These are phyloP conservation scores for Ceratobasidium sp. DNA, from an alignment of 1,284 basidiomycete species.

Conservation along the genomic window DNA sequence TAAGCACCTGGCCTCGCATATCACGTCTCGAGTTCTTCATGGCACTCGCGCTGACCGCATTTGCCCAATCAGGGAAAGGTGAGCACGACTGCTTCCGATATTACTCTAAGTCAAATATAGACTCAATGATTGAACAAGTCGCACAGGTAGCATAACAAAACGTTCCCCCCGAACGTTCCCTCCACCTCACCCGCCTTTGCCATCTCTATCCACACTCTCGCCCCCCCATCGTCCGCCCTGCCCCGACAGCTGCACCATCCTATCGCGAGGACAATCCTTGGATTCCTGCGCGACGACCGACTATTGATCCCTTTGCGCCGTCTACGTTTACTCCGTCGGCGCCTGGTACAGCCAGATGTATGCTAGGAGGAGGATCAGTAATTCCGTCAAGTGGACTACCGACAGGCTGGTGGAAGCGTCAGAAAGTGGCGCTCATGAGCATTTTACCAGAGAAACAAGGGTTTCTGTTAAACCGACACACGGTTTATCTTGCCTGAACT, in stretches of 20 bases:
- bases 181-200: slow-evolving; percentile 69
- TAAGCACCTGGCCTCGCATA: slow-evolving; percentile 80
- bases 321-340: background rate
- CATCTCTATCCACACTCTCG: slow-evolving; percentile 60
- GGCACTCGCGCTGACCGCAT: slow-evolving; percentile 84
- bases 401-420: slow-evolving; percentile 85
- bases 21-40: slow-evolving; percentile 90
- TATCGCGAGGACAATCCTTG: slow-evolving; percentile 79
- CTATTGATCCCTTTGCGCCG: slow-evolving; percentile 38
- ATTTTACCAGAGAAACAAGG: slow-evolving; percentile 85
- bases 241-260: slow-evolving; percentile 53
- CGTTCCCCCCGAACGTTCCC: slow-evolving; percentile 74
- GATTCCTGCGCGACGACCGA: slow-evolving; percentile 61
- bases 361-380: slow-evolving; percentile 62
- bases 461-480: slow-evolving; percentile 86
- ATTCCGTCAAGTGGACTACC: slow-evolving; percentile 79
- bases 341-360: slow-evolving; percentile 46
- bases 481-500: slow-evolving; percentile 83
- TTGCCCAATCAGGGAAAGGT: slow-evolving; percentile 88
- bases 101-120: too few species aligned
- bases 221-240: slow-evolving; percentile 59
- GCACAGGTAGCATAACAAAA: slow-evolving; percentile 78
- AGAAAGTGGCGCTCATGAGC: slow-evolving; percentile 77
- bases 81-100: too few species aligned
- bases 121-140: slow-evolving; percentile 85